Evolutionary conservation across 2,329 filamentous ascomycete species (phyloP), one percentile per base, ranked within the genome.

Genomic region (Scytalidium sp.): DNA sequence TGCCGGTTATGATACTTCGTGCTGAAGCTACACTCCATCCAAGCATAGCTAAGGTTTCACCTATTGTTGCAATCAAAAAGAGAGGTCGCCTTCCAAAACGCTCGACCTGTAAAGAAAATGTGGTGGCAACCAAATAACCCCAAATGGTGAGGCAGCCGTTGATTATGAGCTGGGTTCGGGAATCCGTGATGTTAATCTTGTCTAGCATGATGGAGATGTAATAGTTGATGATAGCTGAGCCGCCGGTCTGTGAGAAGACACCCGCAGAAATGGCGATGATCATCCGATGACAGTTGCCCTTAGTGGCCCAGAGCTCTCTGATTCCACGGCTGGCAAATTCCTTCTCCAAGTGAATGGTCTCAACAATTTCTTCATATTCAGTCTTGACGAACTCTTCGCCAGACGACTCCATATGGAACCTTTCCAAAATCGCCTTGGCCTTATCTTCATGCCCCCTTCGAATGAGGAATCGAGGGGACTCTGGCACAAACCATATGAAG

Each of bases 161-260:
- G 10, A 60, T 42, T 43, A 52, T 54, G 27, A 55, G 54, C 41
- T 57, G 43, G 25, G 41, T 43, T 42, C 55, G 43, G 1, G 56
- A 50, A 25, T 50, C 69, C 1, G 59, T 78, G 60, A 87, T 84
- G 41, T 83, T 83, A 45, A 82, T 81, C 43, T 76, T 77, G 39
- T 75, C 69, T 67, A 85, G 85, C 55, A 87, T 75, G 50, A 76
- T 72, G 51, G 82, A 78, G 59, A 84, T 81, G 64, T 87, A 87
- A 68, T 87, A 86, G 55, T 76, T 81, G 61, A 87, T 80, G 1
- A 87, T 68, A 19, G 80, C 83, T 61, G 86, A 87, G 41, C 84
- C 84, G 47, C 77, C 82, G 68, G 84, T 87, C 66, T 87, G 83
- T 2, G 81, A 85, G 61, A 87, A 84, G 57, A 87, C 67, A 59